Evolutionary conservation across 2,329 filamentous ascomycete species (phyloP).

Genomic region (Herpotrichia juniperi): DNA sequence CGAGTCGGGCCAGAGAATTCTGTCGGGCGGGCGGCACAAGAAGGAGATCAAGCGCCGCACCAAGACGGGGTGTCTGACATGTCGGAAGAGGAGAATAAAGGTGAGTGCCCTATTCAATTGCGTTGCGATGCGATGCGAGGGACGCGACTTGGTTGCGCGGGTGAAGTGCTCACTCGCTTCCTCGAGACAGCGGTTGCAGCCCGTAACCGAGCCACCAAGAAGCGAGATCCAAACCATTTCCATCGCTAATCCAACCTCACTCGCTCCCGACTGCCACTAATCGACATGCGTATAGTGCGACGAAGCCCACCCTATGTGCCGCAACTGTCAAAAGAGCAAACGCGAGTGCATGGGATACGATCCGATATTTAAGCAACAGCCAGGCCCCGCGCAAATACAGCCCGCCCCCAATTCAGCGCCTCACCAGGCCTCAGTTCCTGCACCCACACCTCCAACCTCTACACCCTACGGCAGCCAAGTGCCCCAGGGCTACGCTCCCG

Average conservation of each 20-base stretch:
- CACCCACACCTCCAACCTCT: constrained; percentile 38
- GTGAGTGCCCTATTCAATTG: constrained; percentile 49
- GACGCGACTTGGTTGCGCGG: constrained; percentile 22
- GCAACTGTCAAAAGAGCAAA: constrained; percentile 88
- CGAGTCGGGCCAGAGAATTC: constrained; percentile 60
- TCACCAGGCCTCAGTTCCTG: constrained; percentile 37
- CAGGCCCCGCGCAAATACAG: constrained; percentile 74
- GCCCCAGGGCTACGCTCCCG: constrained; percentile 51
- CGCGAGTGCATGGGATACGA: constrained; percentile 87
- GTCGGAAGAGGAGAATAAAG: constrained; percentile 71
- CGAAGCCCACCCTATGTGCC: constrained; percentile 90
- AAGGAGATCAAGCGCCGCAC: constrained; percentile 79
- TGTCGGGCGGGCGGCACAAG: constrained; percentile 68
- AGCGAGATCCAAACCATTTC: constrained; percentile 43
- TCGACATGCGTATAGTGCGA: constrained; percentile 72
- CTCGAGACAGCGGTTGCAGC: constrained; percentile 25
- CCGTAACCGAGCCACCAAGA: constrained; percentile 46
- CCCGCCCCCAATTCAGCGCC: constrained; percentile 63
- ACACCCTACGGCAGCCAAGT: constrained; percentile 46
- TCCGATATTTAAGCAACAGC: constrained; percentile 80
- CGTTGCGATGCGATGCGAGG: neutral
- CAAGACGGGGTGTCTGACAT: constrained; percentile 71
- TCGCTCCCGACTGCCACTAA: constrained; percentile 28
- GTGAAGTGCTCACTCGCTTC: constrained; percentile 25
- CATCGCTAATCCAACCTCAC: constrained; percentile 39